Percentiles rank a stretch among this genome's conserved stretches.
Evolutionary conservation across 805 yeast genomes (phyloP).

Genomic region (Candida sanyiensis): DNA sequence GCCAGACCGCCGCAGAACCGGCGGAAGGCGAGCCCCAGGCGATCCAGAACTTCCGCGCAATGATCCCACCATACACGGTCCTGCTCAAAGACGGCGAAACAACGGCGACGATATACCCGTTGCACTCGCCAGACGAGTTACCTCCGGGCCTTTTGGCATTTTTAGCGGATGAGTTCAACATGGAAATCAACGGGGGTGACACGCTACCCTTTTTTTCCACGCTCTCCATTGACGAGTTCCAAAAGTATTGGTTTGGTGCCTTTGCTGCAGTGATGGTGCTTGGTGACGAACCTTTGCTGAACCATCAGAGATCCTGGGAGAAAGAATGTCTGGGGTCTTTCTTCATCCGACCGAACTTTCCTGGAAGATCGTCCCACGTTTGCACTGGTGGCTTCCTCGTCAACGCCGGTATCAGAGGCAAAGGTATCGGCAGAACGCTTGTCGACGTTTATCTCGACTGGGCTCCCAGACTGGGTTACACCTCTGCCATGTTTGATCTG

Average conservation of each 20-base stretch:
- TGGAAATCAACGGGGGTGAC: constrained; percentile 86
- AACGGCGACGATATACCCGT: constrained; percentile 88
- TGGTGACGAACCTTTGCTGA: constrained; percentile 63
- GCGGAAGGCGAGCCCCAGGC: not conserved
- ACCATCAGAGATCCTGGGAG: constrained; percentile 71
- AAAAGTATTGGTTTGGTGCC: constrained; percentile 81
- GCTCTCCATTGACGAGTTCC: constrained; percentile 68
- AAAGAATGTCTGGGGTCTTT: constrained; percentile 89
- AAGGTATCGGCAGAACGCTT: constrained; percentile 83
- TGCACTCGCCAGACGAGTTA: constrained; percentile 55
- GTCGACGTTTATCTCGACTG: constrained; percentile 82
- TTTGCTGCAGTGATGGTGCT: constrained; percentile 72
- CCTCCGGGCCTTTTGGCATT: constrained; percentile 79
- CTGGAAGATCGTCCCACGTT: constrained; percentile 91
- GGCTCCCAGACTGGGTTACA: constrained; percentile 87
- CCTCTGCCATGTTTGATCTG: constrained; percentile 75
- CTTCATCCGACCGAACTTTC: constrained; percentile 79
- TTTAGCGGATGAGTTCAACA: constrained; percentile 85
- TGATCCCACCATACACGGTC: constrained; percentile 61
- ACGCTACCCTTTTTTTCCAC: constrained; percentile 84
- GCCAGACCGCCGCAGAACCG: no score
- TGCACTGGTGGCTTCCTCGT: constrained; percentile 86
- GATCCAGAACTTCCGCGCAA: constrained; percentile 22
- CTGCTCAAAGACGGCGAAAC: constrained; percentile 84
- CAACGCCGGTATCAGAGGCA: constrained; percentile 87